Base-by-base conservation (phyloP, 345 rosid genomes). In the Draba incana region DNA sequence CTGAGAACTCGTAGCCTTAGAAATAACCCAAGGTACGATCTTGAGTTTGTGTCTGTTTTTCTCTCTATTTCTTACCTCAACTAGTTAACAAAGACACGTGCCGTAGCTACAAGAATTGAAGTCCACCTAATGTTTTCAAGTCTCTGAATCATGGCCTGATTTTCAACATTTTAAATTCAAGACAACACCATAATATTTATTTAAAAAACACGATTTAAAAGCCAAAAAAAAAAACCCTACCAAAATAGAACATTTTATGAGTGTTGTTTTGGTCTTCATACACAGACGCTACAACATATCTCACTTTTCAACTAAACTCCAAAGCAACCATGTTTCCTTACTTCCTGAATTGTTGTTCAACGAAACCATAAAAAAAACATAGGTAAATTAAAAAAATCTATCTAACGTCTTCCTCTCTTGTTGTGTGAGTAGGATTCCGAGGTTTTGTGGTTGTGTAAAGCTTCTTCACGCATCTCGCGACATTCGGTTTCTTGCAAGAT, bases 331-430 rank as follows among this genome's bases (percentile, higher is more conserved):
- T 6, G 5, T 31, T 31, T 44, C 13, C 20, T n/a, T 14, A 44
- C 20, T n/a, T 44, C 20, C 48, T 14, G 0, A 44, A 45, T 45
- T 45, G 20, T 14, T 45, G 23, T 15, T 15, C 24, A 15, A 16
- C 4, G 20, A 15, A 33, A 33, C 37, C 37, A 6, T 5, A 45
- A 15, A 45, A 35, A 45, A 45, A 15, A 15, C 9, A 45, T 6
- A 45, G 24, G 50, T 45, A 43, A 13, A 43, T 20, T 20, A 20
- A 5, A n/a, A 48, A 8, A 35, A 8, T 8, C 59, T 57, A 10
- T 20, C 62, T 57, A 38, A 5, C n/a, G 15, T 57, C 46, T 57
- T 57, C 46, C 46, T 38, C 62, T 57, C 31, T 57, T 57, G 62
- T 57, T 24, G 45, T 35, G 10, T 23, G 54, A 49, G 54, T 23